phyloP scores from a whole-genome alignment of 2,329 filamentous ascomycete species.

The Hyphodiscus sp. region DNA sequence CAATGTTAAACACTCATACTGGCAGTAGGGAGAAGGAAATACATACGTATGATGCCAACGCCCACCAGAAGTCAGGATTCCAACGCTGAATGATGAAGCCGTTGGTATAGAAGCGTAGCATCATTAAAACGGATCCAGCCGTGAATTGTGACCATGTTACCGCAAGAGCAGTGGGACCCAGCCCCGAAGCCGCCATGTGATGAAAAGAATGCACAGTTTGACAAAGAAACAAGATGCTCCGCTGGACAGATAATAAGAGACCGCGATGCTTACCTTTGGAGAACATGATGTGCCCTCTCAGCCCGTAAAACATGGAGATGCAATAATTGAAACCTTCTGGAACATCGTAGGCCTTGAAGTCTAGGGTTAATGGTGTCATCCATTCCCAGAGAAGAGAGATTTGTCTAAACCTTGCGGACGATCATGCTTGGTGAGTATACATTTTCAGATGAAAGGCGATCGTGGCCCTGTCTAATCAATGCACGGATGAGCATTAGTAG shows the following conservation, averaged over 20 bases:
- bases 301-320: constrained; percentile 8
- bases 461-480: constrained; percentile 8
- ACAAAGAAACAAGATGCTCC: constrained; percentile 9
- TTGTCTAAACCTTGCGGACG: constrained; percentile 8
- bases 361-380: constrained; percentile 7
- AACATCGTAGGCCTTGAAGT: constrained; percentile 7
- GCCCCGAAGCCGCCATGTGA: constrained; percentile 8
- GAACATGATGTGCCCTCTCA: constrained; percentile 8
- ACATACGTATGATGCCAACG: constrained; percentile 7
- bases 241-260: constrained; percentile 6
- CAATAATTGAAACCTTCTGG: constrained; percentile 8
- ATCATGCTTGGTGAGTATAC: constrained; percentile 8
- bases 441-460: constrained; percentile 10
- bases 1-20: no score
- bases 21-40: no score
- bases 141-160: constrained; percentile 11
- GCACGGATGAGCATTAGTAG: constrained; percentile 7
- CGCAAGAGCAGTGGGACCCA: constrained; percentile 9
- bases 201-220: constrained; percentile 10
- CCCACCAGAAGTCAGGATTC: constrained; percentile 12
- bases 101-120: constrained; percentile 10
- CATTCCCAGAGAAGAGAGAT: constrained; percentile 4
- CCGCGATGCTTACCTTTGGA: constrained; percentile 8
- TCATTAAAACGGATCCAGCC: constrained; percentile 10
- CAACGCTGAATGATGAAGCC: constrained; percentile 11